phyloP scores from a whole-genome alignment of 495 filamentous ascomycete species.

The Bacidia gigantensis region DNA sequence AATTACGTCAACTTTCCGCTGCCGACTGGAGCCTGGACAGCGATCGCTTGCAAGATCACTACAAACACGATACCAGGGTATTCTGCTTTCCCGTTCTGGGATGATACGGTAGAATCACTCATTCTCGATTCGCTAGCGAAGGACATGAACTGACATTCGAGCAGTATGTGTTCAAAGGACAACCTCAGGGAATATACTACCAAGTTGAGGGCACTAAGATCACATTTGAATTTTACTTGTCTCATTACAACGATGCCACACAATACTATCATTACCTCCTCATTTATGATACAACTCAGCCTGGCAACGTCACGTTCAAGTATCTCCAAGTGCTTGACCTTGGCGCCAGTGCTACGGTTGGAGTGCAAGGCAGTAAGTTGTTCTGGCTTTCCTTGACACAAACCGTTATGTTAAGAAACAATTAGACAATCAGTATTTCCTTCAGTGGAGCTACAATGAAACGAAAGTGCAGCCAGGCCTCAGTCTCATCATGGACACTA shows the following conservation, averaged over 20 bases:
- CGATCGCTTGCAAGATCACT: background rate
- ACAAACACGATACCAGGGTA: background rate
- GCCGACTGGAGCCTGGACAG: background rate
- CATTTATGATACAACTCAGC: background rate
- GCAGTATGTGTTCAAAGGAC: background rate
- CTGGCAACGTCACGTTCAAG: background rate
- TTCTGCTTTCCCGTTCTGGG: background rate
- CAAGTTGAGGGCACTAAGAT: background rate
- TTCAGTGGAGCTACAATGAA: background rate
- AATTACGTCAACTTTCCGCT: background rate
- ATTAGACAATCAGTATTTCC: background rate
- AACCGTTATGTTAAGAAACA: background rate
- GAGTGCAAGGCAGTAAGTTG: slow-evolving; percentile 1
- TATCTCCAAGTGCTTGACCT: slow-evolving; percentile 1
- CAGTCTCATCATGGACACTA: background rate
- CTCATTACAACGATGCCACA: background rate
- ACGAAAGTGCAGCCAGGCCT: background rate
- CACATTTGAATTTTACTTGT: slow-evolving; percentile 1
- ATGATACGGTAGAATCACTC: too few species aligned
- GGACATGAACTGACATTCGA: too few species aligned
- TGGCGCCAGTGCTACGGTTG: background rate
- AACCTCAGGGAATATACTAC: slow-evolving; percentile 6
- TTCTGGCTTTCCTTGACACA: background rate
- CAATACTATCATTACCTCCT: slow-evolving; percentile 1
- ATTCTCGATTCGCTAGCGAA: too few species aligned